A percentile compares a stretch with the other conserved stretches of the same genome.
These are phyloP conservation scores for Phanerodontia chrysosporium DNA, from an alignment of 768 basidiomycete genomes.

Conservation along the genomic window DNA sequence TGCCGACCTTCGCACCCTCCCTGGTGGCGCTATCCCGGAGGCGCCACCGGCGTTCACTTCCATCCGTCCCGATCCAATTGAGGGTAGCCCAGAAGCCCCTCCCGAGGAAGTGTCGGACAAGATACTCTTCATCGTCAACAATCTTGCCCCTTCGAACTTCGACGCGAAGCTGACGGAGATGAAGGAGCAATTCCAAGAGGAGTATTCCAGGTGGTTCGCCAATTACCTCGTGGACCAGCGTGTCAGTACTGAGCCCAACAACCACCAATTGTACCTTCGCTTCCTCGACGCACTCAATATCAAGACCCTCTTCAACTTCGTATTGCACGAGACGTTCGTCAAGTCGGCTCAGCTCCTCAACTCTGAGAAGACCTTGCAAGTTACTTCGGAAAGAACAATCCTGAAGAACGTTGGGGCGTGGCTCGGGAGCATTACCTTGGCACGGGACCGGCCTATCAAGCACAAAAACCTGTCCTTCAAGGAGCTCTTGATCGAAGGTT, in stretches of 20 bases:
- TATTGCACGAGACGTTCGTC: slow-evolving; percentile 90
- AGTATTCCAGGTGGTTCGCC: slow-evolving; percentile 92
- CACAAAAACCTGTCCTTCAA: slow-evolving; percentile 95
- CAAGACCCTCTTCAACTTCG: slow-evolving; percentile 61
- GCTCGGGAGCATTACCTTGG: slow-evolving; percentile 92
- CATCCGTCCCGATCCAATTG: slow-evolving; percentile 66
- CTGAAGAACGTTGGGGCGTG: slow-evolving; percentile 95
- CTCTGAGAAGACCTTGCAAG: slow-evolving; percentile 84
- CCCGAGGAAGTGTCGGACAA: slow-evolving; percentile 87
- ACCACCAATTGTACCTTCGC: slow-evolving; percentile 91
- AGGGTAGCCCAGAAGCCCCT: slow-evolving; percentile 62
- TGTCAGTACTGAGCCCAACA: slow-evolving; percentile 94
- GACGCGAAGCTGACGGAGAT: slow-evolving; percentile 85
- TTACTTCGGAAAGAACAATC: slow-evolving; percentile 77
- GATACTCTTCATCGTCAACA: slow-evolving; percentile 97
- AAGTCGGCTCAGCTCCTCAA: slow-evolving; percentile 87
- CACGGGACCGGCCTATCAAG: slow-evolving; percentile 87
- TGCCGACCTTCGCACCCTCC: slow-evolving; percentile 38
- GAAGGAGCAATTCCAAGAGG: slow-evolving; percentile 76
- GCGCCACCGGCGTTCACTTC: slow-evolving; percentile 64
- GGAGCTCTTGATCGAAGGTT: slow-evolving; percentile 94
- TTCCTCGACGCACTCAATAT: slow-evolving; percentile 83
- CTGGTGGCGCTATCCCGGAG: slow-evolving; percentile 34
- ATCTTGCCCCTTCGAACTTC: slow-evolving; percentile 91
- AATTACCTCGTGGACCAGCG: slow-evolving; percentile 97